These are phyloP conservation scores for Metarhizium brunneum DNA, from an alignment of 2,329 filamentous ascomycete species.

Conservation along the genomic window DNA sequence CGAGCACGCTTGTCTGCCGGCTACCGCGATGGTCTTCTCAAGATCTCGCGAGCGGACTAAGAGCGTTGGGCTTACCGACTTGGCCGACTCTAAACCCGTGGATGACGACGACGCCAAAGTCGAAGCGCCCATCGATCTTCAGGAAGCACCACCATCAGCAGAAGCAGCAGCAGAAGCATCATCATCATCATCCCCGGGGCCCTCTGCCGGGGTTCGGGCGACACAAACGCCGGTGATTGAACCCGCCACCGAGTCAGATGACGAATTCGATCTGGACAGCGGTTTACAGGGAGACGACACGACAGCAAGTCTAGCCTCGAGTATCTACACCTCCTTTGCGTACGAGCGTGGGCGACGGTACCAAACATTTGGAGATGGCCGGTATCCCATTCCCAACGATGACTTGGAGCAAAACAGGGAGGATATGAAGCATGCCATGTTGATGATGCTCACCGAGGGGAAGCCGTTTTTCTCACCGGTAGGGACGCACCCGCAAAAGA, in stretches of 20 bases:
- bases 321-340: conserved; percentile 7
- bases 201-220: background rate
- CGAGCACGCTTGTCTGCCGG: background rate
- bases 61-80: background rate
- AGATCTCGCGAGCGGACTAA: background rate
- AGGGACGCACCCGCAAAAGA: conserved; percentile 19
- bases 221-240: conserved; percentile 2
- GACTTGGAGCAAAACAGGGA: conserved; percentile 28
- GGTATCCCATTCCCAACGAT: conserved; percentile 30
- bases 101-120: background rate
- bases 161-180: background rate
- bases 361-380: conserved; percentile 23
- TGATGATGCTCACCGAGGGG: conserved; percentile 23
- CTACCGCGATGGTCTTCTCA: background rate
- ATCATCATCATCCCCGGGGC: background rate
- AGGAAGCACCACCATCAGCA: background rate
- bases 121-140: background rate
- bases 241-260: conserved; percentile 1
- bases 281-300: conserved; percentile 1
- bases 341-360: conserved; percentile 15
- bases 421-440: conserved; percentile 30
- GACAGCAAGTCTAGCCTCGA: conserved; percentile 5
- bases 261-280: conserved; percentile 4
- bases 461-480: conserved; percentile 32
- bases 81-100: background rate